phyloP scores from a whole-genome alignment of 345 rosid species.

The Populus simonii region DNA sequence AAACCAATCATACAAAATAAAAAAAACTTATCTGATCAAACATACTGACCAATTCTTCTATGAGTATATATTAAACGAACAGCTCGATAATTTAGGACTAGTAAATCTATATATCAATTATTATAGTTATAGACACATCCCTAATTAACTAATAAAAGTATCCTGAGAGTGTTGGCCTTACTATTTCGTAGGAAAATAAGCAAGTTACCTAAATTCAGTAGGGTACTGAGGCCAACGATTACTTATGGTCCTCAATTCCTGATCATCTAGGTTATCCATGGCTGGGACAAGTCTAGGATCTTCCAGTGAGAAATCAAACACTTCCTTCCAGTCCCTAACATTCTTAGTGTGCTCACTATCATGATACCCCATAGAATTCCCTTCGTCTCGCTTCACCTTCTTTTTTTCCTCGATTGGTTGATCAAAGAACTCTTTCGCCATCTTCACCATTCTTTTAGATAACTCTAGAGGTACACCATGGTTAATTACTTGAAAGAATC shows the following conservation, averaged over 20 bases:
- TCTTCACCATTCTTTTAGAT: slow-evolving; percentile 24
- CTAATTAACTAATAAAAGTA: too few relatives aligned
- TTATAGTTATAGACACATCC: neutral
- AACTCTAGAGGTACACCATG: slow-evolving; percentile 43
- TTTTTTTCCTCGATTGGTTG: slow-evolving; percentile 47
- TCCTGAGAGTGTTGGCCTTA: neutral
- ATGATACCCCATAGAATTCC: slow-evolving; percentile 49
- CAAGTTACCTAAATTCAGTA: slow-evolving; percentile 40
- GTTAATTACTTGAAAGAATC: slow-evolving; percentile 54
- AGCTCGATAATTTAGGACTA: too few relatives aligned
- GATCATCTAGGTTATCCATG: slow-evolving; percentile 36
- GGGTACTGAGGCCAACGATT: slow-evolving; percentile 62
- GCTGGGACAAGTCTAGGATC: slow-evolving; percentile 54
- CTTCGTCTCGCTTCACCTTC: slow-evolving; percentile 53
- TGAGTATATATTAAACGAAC: too few relatives aligned
- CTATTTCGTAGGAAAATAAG: neutral
- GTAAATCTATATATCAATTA: too few relatives aligned
- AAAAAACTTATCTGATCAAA: too few relatives aligned
- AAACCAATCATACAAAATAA: neutral
- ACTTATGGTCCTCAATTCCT: slow-evolving; percentile 31
- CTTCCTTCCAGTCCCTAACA: slow-evolving; percentile 66
- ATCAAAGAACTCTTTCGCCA: slow-evolving; percentile 41
- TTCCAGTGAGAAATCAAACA: slow-evolving; percentile 49
- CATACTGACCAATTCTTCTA: too few relatives aligned
- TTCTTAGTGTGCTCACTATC: slow-evolving; percentile 66